Conservation (phyloP, 768 basidiomycete species). For the Boletus fagicola region DNA sequence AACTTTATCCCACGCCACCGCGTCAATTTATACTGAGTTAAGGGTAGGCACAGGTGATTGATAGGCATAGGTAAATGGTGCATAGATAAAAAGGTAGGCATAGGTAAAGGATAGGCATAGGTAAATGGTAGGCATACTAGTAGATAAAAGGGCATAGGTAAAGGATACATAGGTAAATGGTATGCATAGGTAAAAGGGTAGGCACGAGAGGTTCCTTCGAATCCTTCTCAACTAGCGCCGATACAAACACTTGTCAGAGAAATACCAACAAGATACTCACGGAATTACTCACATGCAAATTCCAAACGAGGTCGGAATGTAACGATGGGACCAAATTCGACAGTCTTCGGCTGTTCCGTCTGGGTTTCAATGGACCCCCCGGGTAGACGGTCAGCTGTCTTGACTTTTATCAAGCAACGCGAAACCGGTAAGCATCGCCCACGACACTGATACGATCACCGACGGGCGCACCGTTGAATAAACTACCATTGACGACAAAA, state of each 20-base stretch:
- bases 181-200: background rate
- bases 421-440: background rate
- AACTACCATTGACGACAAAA: background rate
- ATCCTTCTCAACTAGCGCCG: background rate
- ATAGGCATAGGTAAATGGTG: background rate
- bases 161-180: background rate
- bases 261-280: background rate
- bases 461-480: slow-evolving; percentile 1
- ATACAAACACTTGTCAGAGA: slow-evolving; percentile 4
- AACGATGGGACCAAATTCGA: background rate
- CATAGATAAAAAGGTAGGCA: too few relatives aligned
- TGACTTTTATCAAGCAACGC: slow-evolving; percentile 2
- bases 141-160: background rate
- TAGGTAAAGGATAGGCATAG: too few relatives aligned
- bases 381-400: slow-evolving; percentile 2
- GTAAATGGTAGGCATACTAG: background rate
- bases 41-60: background rate
- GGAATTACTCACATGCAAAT: slow-evolving; percentile 1
- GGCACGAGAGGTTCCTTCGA: background rate
- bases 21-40: background rate
- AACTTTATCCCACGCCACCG: background rate
- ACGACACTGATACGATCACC: background rate
- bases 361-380: slow-evolving; percentile 11
- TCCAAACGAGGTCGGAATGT: background rate
- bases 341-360: slow-evolving; percentile 1